Conservation (phyloP, 2,329 filamentous ascomycete genomes). For the Epichloe festucae region DNA sequence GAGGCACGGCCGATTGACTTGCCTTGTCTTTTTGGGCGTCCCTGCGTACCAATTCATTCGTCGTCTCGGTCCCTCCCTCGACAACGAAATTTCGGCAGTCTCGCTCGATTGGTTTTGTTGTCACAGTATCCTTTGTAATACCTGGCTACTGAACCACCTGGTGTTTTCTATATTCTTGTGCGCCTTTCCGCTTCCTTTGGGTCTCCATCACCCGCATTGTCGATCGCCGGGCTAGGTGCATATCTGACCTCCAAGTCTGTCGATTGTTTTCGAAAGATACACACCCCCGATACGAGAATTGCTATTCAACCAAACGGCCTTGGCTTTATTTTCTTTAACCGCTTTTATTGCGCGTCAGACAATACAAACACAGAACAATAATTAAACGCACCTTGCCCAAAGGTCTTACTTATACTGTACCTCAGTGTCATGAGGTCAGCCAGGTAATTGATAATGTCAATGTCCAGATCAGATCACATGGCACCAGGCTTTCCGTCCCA, state of each 20-base stretch:
- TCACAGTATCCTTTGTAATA: constrained; percentile 22
- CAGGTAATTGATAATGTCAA: constrained; percentile 87
- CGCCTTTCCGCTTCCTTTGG: constrained; percentile 2
- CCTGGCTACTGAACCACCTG: constrained; percentile 16
- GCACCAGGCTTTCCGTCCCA: constrained; percentile 70
- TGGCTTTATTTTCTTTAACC: constrained; percentile 3
- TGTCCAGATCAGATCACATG: constrained; percentile 73
- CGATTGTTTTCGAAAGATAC: not conserved
- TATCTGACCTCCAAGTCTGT: not conserved
- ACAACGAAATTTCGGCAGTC: not conserved
- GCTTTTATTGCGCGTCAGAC: constrained; percentile 1
- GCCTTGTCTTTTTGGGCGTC: not conserved
- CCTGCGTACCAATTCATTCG: not conserved
- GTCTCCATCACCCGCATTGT: not conserved
- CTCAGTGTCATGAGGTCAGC: constrained; percentile 8
- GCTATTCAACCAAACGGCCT: not conserved
- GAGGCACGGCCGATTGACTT: not conserved
- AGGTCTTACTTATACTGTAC: not conserved
- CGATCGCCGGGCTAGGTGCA: not conserved
- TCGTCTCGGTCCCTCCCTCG: not conserved
- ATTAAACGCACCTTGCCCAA: not conserved
- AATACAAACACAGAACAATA: constrained; percentile 1
- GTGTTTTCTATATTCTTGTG: constrained; percentile 4
- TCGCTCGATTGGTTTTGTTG: constrained; percentile 3
- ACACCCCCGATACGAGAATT: not conserved